phyloP scores from a whole-genome alignment of 2,329 filamentous ascomycete species.

The Aspergillus nomiae region DNA sequence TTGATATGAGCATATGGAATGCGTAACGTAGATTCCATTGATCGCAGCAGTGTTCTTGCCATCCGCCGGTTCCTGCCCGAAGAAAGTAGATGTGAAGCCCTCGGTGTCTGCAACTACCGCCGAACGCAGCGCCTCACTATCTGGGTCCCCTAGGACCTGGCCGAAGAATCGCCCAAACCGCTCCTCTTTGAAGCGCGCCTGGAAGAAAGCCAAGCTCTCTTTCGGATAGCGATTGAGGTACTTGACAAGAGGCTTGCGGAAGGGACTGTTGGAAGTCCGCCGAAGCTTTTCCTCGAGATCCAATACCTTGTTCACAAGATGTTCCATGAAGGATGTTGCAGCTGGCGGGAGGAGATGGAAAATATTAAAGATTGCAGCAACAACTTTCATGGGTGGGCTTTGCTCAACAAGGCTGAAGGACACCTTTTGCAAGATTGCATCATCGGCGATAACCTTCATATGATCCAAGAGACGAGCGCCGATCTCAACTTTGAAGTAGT shows the following conservation, averaged over 20 bases:
- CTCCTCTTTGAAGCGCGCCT: conserved; percentile 77
- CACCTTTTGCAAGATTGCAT: conserved; percentile 77
- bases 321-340: conserved; percentile 87
- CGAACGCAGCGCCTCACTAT: conserved; percentile 73
- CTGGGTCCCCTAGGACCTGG: conserved; percentile 76
- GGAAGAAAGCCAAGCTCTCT: conserved; percentile 80
- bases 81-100: conserved; percentile 66
- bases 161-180: conserved; percentile 89
- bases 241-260: conserved; percentile 84
- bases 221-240: conserved; percentile 92
- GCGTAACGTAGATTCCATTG: conserved; percentile 83
- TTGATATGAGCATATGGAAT: conserved; percentile 71
- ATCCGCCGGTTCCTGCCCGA: conserved; percentile 65
- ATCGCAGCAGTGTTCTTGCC: conserved; percentile 76
- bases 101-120: conserved; percentile 74
- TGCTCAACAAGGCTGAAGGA: conserved; percentile 96
- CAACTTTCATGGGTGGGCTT: conserved; percentile 87
- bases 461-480: conserved; percentile 91
- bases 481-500: conserved; percentile 99
- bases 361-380: conserved; percentile 92
- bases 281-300: conserved; percentile 83
- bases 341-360: conserved; percentile 93
- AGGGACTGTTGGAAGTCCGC: conserved; percentile 86
- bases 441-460: conserved; percentile 85
- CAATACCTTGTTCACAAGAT: conserved; percentile 86